Conservation (phyloP, 2,329 filamentous ascomycete species). For the Pseudophaeomoniella oleicola region DNA sequence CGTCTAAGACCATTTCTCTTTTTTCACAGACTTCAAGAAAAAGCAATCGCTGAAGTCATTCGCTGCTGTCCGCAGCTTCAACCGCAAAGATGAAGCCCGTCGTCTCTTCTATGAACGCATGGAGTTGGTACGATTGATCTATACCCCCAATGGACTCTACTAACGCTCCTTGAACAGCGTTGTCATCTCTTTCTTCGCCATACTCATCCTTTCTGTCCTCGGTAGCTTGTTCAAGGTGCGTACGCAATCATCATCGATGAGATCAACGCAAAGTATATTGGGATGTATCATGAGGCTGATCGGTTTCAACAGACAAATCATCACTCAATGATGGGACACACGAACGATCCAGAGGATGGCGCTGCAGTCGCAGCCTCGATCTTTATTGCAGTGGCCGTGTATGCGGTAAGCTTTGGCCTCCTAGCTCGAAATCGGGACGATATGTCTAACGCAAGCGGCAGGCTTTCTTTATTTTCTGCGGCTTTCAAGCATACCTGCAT, state of each 20-base stretch:
- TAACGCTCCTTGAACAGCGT: slow-evolving; percentile 40
- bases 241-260: slow-evolving; percentile 8
- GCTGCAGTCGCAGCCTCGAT: slow-evolving; percentile 69
- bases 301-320: slow-evolving; percentile 41
- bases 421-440: neutral
- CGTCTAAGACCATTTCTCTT: too few relatives aligned
- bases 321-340: slow-evolving; percentile 68
- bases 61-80: slow-evolving; percentile 2
- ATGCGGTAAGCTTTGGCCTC: slow-evolving; percentile 50
- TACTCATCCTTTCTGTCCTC: slow-evolving; percentile 50
- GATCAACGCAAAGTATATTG: neutral
- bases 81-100: slow-evolving; percentile 73
- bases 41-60: neutral
- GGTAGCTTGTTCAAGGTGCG: slow-evolving; percentile 59
- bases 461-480: slow-evolving; percentile 86
- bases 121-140: slow-evolving; percentile 61
- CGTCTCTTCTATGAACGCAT: slow-evolving; percentile 81
- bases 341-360: slow-evolving; percentile 55
- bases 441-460: slow-evolving; percentile 19
- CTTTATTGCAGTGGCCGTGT: slow-evolving; percentile 78
- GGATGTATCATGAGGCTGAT: neutral
- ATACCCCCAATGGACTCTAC: neutral
- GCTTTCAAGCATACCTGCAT: slow-evolving; percentile 75
- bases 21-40: too few relatives aligned
- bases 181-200: slow-evolving; percentile 49